These are phyloP conservation scores for Penicillium waksmanii DNA, from an alignment of 495 filamentous ascomycete species.

Conservation along the genomic window DNA sequence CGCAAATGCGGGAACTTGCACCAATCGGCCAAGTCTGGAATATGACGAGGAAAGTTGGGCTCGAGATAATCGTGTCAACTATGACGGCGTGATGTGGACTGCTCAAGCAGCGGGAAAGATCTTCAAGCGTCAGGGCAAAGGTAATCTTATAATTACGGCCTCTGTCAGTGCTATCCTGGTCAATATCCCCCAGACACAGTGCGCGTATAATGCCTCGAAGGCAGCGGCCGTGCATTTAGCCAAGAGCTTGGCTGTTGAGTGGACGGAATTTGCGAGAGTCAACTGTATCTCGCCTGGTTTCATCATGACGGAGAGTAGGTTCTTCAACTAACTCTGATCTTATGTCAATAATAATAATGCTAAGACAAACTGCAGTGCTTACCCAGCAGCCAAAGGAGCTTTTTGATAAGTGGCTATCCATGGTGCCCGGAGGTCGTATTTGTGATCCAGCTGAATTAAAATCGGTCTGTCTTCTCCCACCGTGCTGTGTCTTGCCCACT, in stretches of 20 bases:
- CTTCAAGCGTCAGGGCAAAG: constrained; percentile 32
- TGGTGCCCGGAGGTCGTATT: constrained; percentile 70
- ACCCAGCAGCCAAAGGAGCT: constrained; percentile 38
- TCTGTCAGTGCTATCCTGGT: constrained; percentile 29
- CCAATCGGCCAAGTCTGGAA: constrained; percentile 19
- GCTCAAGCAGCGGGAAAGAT: constrained; percentile 38
- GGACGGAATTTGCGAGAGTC: constrained; percentile 69
- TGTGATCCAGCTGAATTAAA: constrained; percentile 75
- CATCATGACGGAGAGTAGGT: constrained; percentile 42
- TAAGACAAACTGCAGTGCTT: constrained; percentile 11
- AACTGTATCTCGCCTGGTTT: constrained; percentile 69
- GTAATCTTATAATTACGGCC: constrained; percentile 30
- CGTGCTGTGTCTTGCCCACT: neutral
- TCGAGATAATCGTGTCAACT: constrained; percentile 34
- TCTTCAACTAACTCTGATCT: neutral
- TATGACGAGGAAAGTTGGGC: constrained; percentile 24
- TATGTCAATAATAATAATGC: neutral
- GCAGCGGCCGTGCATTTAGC: constrained; percentile 39
- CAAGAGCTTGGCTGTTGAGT: constrained; percentile 63
- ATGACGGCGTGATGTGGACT: constrained; percentile 39
- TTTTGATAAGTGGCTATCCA: constrained; percentile 73
- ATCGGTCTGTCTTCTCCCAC: constrained; percentile 44
- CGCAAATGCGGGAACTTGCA: constrained; percentile 68
- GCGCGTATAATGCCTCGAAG: constrained; percentile 24
- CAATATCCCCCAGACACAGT: constrained; percentile 30